phyloP scores from a whole-genome alignment of 331 rosid species.

The Rhamnella rubrinervis region DNA sequence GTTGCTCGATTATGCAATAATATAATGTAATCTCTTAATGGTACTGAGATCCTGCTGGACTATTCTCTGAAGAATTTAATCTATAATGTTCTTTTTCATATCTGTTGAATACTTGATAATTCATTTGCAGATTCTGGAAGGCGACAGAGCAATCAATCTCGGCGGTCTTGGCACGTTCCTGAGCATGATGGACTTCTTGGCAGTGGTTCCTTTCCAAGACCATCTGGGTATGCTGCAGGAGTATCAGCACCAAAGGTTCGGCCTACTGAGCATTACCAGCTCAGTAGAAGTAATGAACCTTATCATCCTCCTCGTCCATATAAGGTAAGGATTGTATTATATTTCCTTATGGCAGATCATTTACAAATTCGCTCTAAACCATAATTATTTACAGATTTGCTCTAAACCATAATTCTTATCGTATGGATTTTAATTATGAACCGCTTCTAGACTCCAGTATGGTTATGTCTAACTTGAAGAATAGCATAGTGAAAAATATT shows the following conservation, averaged over 20 bases:
- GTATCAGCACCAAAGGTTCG: conserved; percentile 58
- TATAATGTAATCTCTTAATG: background rate
- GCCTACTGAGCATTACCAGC: conserved; percentile 55
- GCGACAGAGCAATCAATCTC: conserved; percentile 62
- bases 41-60: conserved; percentile 2
- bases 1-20: background rate
- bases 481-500: background rate
- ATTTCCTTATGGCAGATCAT: conserved; percentile 7
- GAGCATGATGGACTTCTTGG: conserved; percentile 99
- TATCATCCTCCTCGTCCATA: conserved; percentile 97
- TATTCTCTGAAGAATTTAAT: conserved; percentile 15
- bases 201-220: conserved; percentile 94
- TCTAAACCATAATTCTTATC: background rate
- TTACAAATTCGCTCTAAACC: background rate
- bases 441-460: background rate
- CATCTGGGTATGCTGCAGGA: conserved; percentile 73
- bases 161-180: conserved; percentile 76
- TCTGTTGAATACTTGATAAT: conserved; percentile 23
- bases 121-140: conserved; percentile 66
- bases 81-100: conserved; percentile 5
- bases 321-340: conserved; percentile 49
- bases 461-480: conserved; percentile 4
- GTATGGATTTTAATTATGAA: too few species aligned
- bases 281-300: conserved; percentile 70
- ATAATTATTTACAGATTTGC: background rate